A percentile compares a stretch with the other conserved stretches of the same genome.
Evolutionary conservation across 768 basidiomycete species (phyloP).

Genomic region (Tricholoma bakamatsutake): DNA sequence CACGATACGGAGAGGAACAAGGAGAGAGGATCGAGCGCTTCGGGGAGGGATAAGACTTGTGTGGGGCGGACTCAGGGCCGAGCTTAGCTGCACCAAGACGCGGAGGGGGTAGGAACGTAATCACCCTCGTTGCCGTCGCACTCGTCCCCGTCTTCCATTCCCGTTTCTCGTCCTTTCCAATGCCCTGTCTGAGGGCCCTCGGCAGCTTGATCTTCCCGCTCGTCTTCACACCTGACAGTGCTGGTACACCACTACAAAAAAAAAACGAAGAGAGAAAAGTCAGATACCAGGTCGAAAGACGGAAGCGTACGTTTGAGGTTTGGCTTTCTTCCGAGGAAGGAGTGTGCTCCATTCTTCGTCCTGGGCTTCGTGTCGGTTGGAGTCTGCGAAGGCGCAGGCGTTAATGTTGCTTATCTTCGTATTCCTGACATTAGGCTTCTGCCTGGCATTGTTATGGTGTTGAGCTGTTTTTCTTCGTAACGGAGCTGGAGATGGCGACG

Average conservation of each 20-base stretch:
- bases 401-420: conserved; percentile 10
- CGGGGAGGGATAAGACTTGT: conserved; percentile 13
- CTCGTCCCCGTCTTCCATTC: conserved; percentile 15
- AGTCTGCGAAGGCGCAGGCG: conserved; percentile 20
- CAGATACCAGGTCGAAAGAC: neutral
- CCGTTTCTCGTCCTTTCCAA: neutral
- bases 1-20: conserved; percentile 1
- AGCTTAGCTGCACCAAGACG: neutral
- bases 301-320: conserved; percentile 13
- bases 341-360: conserved; percentile 36
- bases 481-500: neutral
- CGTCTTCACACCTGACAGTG: neutral
- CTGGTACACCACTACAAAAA: neutral
- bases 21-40: neutral
- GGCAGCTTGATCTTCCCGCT: conserved; percentile 14
- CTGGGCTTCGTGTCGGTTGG: conserved; percentile 26
- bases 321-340: conserved; percentile 23
- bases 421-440: neutral
- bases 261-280: neutral
- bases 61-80: no score
- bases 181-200: neutral
- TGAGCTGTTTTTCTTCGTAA: no score
- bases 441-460: neutral
- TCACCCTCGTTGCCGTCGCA: conserved; percentile 17
- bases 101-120: conserved; percentile 22